Evolutionary conservation across 257 asterid genomes (phyloP).

Genomic region (Jacaranda copaia): DNA sequence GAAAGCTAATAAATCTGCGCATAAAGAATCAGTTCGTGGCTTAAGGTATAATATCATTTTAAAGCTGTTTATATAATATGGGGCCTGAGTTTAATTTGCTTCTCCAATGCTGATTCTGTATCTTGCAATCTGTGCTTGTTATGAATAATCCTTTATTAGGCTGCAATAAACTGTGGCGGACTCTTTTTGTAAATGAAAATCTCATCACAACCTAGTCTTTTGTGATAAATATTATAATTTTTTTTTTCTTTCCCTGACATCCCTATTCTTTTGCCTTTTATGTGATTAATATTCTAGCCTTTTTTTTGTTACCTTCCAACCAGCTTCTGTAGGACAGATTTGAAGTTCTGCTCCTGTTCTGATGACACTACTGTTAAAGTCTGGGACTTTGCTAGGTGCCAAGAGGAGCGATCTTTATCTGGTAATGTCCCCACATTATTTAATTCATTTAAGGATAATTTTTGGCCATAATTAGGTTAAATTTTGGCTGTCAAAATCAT

Average conservation of each 20-base stretch:
- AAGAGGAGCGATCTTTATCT: slow-evolving; percentile 91
- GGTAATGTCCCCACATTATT: slow-evolving; percentile 80
- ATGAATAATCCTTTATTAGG: slow-evolving; percentile 7
- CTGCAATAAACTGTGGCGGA: slow-evolving; percentile 1
- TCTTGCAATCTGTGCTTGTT: slow-evolving; percentile 5
- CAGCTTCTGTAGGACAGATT: slow-evolving; percentile 98
- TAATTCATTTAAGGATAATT: slow-evolving; percentile 25
- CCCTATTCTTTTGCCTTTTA: not conserved
- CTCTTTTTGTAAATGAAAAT: slow-evolving; percentile 26
- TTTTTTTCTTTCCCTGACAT: slow-evolving; percentile 8
- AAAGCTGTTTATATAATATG: slow-evolving; percentile 26
- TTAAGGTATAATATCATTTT: slow-evolving; percentile 64
- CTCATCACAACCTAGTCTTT: slow-evolving; percentile 21
- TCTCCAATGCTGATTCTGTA: not conserved
- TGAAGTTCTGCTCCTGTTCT: slow-evolving; percentile 99
- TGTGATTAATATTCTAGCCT: slow-evolving; percentile 36
- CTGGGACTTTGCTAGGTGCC: slow-evolving; percentile 99
- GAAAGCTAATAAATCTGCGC: slow-evolving; percentile 94
- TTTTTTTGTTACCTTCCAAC: slow-evolving; percentile 27
- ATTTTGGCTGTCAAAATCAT: not conserved
- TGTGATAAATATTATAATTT: not conserved
- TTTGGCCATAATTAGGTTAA: slow-evolving; percentile 24
- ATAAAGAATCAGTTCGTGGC: slow-evolving; percentile 96
- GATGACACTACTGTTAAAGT: slow-evolving; percentile 98
- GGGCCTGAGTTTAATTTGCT: slow-evolving; percentile 12